Base-by-base conservation (phyloP, 495 filamentous ascomycete species). In the Penicillium alfredii region DNA sequence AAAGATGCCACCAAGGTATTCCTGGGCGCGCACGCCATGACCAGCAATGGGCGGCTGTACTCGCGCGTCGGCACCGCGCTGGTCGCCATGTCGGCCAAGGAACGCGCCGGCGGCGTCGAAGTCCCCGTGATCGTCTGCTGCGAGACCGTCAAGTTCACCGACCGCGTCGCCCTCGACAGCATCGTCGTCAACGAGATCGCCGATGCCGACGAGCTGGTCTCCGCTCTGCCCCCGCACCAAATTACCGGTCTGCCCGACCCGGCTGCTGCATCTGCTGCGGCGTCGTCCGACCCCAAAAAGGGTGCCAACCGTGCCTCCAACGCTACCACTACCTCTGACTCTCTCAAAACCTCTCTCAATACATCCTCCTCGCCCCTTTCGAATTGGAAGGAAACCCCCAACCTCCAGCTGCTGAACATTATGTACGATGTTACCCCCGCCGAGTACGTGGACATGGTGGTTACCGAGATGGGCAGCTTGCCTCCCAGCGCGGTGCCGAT, bases 341-440 rank as follows among this genome's bases (percentile, higher is more conserved):
- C n/a, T n/a, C n/a, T n/a, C n/a, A n/a, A n/a, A n/a, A n/a, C n/a
- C n/a, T n/a, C 23, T 25, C 4, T n/a, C 23, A 25, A 25, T 25
- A 8, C 23, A 25, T 25, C 23, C 0, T 31, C 38, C 2, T 66
- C 71, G 27, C 56, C 66, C 0, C 49, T 86, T 16, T 54, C 55
- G 17, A 69, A 72, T 27, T 86, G 83, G 80, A 63, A 61, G 21
- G 74, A 81, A 7, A 71, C 72, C 9, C 63, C 72, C 10, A 78
- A 79, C 35, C 58, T 86, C 26, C 81, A 86, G 50, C 66, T 85
- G 5, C 77, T 92, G 40, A 86, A 94, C 49, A 68, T 94, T 43
- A 76, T 96, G 73, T 96, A 88, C 48, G 92, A 98, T 64, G 86
- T 90, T 24, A 97, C 92, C 8, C 87, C 85, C n/a, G 84, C 83